phyloP scores from a whole-genome alignment of 441 rosid species.

The Populus hybrid region DNA sequence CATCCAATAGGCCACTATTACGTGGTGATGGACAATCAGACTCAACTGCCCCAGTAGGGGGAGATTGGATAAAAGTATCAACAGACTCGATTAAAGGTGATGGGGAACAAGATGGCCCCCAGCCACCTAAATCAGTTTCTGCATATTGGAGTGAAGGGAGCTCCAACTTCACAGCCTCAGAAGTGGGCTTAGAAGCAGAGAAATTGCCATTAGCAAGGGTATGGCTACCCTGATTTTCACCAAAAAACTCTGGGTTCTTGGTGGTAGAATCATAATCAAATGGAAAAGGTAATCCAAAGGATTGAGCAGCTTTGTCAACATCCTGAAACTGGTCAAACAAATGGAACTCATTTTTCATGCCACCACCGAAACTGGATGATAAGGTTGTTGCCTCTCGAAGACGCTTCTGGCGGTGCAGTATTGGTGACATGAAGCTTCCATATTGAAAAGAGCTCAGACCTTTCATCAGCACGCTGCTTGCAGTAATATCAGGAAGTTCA shows the following conservation, averaged over 20 bases:
- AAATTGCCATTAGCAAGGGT: slow-evolving; percentile 76
- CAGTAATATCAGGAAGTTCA: slow-evolving; percentile 56
- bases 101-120: slow-evolving; percentile 58
- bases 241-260: slow-evolving; percentile 41
- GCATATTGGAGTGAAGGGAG: slow-evolving; percentile 99
- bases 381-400: slow-evolving; percentile 51
- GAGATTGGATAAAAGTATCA: slow-evolving; percentile 82
- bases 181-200: slow-evolving; percentile 77
- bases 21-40: slow-evolving; percentile 57
- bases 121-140: slow-evolving; percentile 64
- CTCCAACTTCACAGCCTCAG: slow-evolving; percentile 96
- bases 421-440: slow-evolving; percentile 50
- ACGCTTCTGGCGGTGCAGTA: slow-evolving; percentile 54
- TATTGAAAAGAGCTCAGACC: slow-evolving; percentile 58
- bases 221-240: slow-evolving; percentile 71
- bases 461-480: slow-evolving; percentile 59
- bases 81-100: slow-evolving; percentile 65
- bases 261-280: slow-evolving; percentile 50
- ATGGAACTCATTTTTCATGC: slow-evolving; percentile 49
- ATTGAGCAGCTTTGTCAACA: slow-evolving; percentile 39
- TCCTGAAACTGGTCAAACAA: slow-evolving; percentile 50
- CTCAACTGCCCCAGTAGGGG: slow-evolving; percentile 48
- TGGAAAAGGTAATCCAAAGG: slow-evolving; percentile 49
- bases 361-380: slow-evolving; percentile 41
- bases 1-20: slow-evolving; percentile 92